Conservation (phyloP, 2,329 filamentous ascomycete genomes). For the Fusarium sp. region DNA sequence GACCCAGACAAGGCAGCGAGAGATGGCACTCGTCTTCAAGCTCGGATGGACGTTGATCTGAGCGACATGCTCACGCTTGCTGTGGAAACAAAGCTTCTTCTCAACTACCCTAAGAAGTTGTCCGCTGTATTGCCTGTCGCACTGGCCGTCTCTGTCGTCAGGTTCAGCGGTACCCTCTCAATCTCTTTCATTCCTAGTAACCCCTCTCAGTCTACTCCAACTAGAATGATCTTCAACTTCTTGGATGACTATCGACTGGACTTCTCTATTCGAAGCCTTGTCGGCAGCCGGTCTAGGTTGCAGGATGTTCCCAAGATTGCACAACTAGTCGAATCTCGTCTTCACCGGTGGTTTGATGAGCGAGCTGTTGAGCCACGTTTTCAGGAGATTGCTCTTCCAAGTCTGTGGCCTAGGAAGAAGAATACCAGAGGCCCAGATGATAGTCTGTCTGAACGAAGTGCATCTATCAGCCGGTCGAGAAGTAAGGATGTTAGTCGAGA, state of each 20-base stretch:
- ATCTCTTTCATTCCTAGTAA: conserved; percentile 90
- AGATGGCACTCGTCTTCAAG: conserved; percentile 83
- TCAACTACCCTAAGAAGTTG: conserved; percentile 93
- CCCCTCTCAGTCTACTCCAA: conserved; percentile 69
- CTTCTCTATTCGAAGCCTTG: conserved; percentile 81
- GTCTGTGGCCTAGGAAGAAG: conserved; percentile 84
- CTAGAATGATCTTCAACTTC: conserved; percentile 95
- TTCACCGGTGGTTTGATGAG: conserved; percentile 90
- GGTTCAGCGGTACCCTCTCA: conserved; percentile 94
- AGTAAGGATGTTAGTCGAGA: conserved; percentile 65
- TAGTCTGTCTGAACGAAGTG: conserved; percentile 57
- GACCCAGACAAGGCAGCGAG: conserved; percentile 63
- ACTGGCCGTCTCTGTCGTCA: conserved; percentile 87
- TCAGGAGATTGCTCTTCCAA: conserved; percentile 86
- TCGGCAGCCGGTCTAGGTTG: conserved; percentile 81
- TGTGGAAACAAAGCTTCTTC: conserved; percentile 89
- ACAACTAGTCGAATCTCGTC: conserved; percentile 80
- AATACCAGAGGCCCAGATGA: conserved; percentile 81
- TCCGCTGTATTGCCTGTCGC: conserved; percentile 93
- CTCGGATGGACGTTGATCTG: conserved; percentile 95
- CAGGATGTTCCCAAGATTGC: conserved; percentile 92
- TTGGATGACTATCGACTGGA: conserved; percentile 88
- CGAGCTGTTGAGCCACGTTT: conserved; percentile 86
- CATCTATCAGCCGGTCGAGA: conserved; percentile 63
- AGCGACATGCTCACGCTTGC: conserved; percentile 96